Evolutionary conservation across 1,284 basidiomycete species (phyloP), one percentile per base, ranked within the genome.

Genomic region (Ustilago shanxiensis): DNA sequence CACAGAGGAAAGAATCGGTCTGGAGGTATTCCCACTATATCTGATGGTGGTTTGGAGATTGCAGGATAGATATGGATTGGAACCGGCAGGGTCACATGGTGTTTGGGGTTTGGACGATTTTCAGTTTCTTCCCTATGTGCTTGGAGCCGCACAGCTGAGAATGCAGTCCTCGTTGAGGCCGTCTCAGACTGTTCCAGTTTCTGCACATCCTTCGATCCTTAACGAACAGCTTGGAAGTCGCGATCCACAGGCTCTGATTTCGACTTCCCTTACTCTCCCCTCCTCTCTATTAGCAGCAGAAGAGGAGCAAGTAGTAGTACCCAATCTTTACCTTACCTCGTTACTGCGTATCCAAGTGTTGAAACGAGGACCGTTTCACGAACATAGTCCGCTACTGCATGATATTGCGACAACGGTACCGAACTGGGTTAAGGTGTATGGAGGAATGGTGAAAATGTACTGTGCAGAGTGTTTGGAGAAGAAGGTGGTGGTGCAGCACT

Each of bases 51-150:
- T 92, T 72, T 95, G 94, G 90, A 89, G 89, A 57, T 88, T 98
- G 33, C 97, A 99, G 84, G 92, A 94, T 80, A 90, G 91, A 26
- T 99, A 98, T 85, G 91, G 89, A 51, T 90, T 99, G 8, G 96
- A 99, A 87, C 96, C 97, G 3, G 96, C 96, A 0, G 96, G 96
- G 2, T 95, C 93, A 73, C 97, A 99, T 83, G 96, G 96, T 9
- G 96, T 98, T 0, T 99, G 96, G 96, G 96, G 96, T 0, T 88
- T 99, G 37, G 85, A 99, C 85, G 97, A 99, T 85, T 97, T 93
- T 72, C 91, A 90, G 60, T 97, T 97, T 87, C 88, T 97, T 26
- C 92, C 92, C 26, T 98, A 98, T 85, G 89, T 97, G 10, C 93
- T 97, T 83, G 96, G 96, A 5, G 94, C 95, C 70, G 93, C 91